Evolutionary conservation across 2,329 filamentous ascomycete species (phyloP), one percentile per base, ranked within the genome.

Genomic region (Exophiala phaeomuriformis): DNA sequence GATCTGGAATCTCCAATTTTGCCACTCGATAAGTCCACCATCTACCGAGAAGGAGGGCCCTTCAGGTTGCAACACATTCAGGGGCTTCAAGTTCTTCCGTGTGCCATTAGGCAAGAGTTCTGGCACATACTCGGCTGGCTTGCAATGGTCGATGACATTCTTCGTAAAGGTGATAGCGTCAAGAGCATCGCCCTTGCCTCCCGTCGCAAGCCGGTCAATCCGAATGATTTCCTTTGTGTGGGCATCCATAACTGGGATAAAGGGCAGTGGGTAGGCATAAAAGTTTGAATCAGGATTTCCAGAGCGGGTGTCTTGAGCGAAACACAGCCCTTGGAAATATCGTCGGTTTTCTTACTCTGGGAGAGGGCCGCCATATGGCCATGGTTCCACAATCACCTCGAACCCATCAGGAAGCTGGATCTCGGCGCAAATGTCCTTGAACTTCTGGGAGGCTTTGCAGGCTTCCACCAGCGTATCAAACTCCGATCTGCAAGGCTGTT

Each of bases 1-100:
- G 2, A 90, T 75, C 7, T 84, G 74, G 69, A 89, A 83, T 1
- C 77, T 74, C 84, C 84, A 88, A 61, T 85, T 82, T 65, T 84
- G 80, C 82, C 82, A 84, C 52, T 75, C 68, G 3, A 82, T 62
- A n/a, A 71, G 61, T 51, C 73, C 72, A 61, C 78, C 70, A 41
- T 72, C 47, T 6, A 86, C 74, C 0, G 69, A 72, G 68, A 89
- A 88, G 1, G 81, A 85, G 0, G 84, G 77, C 0, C 85, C 85
- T 31, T 86, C 80, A 0, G 81, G 81, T 58, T 91, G 87, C 1
- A 81, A 75, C 43, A 91, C 82, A 61, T 88, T 80, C 64, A 90
- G 78, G 3, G 85, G 85, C 68, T 45, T 45, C 4, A 49, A 7
- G 35, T 30, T 35, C 7, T 33, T 6, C 35, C 46, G 46, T 4